Evolutionary conservation across 768 basidiomycete genomes (phyloP).

Genomic region (Mycena olivaceomarginata): DNA sequence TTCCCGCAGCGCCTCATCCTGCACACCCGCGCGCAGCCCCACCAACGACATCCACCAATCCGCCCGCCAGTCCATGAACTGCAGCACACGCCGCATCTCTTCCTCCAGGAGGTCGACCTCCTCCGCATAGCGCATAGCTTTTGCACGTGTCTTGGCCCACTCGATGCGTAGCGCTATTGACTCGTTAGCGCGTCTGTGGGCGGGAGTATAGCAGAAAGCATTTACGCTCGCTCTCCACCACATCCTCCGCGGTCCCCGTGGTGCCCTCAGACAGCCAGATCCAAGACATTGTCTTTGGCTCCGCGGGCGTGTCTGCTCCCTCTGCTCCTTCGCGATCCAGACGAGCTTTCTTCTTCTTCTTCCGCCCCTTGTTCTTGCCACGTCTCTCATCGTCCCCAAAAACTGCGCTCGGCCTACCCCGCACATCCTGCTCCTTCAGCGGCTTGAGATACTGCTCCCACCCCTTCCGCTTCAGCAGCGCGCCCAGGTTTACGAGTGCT

Average conservation of each 20-base stretch:
- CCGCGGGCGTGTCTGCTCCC: not conserved
- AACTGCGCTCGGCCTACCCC: not conserved
- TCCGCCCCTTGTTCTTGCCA: not conserved
- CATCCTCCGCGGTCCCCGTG: not conserved
- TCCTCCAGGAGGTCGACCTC: too few relatives aligned
- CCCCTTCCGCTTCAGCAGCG: not conserved
- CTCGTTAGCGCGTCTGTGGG: too few relatives aligned
- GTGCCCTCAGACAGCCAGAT: not conserved
- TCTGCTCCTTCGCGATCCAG: not conserved
- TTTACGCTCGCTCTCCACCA: too few relatives aligned
- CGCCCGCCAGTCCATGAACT: too few relatives aligned
- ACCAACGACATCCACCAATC: too few relatives aligned
- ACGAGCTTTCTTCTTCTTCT: not conserved
- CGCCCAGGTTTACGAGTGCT: not conserved
- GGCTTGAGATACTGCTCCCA: not conserved
- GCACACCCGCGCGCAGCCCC: too few relatives aligned
- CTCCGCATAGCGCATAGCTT: too few relatives aligned
- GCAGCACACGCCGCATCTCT: too few relatives aligned
- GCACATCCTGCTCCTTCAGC: not conserved
- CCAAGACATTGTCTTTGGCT: not conserved
- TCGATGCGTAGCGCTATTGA: too few relatives aligned
- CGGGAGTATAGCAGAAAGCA: too few relatives aligned
- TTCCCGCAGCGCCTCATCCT: too few relatives aligned
- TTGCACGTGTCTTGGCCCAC: too few relatives aligned
- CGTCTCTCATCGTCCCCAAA: not conserved